Conservation (phyloP, 306 rosid genomes). For the Potentilla sterilis region DNA sequence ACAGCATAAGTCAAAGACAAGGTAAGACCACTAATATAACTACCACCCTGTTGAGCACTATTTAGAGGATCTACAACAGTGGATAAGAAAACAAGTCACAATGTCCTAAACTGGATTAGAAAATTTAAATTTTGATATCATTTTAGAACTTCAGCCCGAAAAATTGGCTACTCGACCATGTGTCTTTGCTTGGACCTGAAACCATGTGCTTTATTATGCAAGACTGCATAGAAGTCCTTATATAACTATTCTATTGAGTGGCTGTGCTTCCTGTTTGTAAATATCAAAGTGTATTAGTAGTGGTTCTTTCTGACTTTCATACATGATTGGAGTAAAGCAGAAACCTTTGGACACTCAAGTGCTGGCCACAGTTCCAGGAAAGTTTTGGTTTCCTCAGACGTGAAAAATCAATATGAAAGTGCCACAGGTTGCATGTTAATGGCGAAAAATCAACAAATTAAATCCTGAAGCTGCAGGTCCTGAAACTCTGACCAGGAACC, state of each 20-base stretch:
- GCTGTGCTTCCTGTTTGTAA: neutral
- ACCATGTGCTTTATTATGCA: neutral
- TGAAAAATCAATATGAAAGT: neutral
- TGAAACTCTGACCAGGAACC: neutral
- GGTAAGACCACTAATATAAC: neutral
- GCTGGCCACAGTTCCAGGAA: neutral
- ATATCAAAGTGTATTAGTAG: neutral
- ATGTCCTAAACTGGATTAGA: neutral
- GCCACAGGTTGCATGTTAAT: neutral
- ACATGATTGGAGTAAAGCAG: neutral
- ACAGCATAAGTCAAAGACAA: neutral
- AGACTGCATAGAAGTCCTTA: neutral
- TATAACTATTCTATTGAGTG: neutral
- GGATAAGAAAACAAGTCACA: neutral
- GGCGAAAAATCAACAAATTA: neutral
- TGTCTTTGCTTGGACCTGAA: neutral
- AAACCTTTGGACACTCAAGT: neutral
- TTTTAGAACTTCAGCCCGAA: neutral
- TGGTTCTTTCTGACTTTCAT: neutral
- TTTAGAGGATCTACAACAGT: conserved; percentile 1
- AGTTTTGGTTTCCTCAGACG: neutral
- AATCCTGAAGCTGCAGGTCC: conserved; percentile 1
- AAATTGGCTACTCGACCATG: neutral
- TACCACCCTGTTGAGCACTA: neutral
- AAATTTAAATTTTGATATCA: neutral